Evolutionary conservation across 2,329 filamentous ascomycete species (phyloP), one percentile per base, ranked within the genome.

Genomic region (Aspergillus hiratsukae): DNA sequence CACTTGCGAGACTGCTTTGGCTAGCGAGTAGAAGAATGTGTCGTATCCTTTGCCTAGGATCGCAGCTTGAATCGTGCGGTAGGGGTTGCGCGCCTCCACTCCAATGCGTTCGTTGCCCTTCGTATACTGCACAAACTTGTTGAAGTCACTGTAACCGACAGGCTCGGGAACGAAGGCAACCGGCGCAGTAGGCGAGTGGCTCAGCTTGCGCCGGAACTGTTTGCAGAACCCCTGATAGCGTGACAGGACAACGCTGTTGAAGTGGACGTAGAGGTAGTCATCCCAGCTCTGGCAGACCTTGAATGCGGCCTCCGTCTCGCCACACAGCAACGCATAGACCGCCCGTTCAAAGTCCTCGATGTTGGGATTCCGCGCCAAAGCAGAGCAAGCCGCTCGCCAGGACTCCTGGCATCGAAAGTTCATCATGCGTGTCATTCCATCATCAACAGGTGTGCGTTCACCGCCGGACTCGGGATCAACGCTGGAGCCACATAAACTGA

Each of bases 241-340:
- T 2, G 86, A 84, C 53, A 92, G 83, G 9, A 97, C 75, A 4
- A 93, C 78, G n/a, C 89, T 87, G 68, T 95, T 97, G 78, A 94
- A 94, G 70, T 92, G 86, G 37, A 88, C 87, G 72, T 94, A 96
- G 19, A 97, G 80, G 65, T 87, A 85, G 67, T 97, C 93, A 63
- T 96, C 90, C 87, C 91, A 95, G 23, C 82, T 85, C 51, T 83
- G 81, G 69, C 90, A 91, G 41, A 93, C 85, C 61, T 84, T 84
- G 67, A 90, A 86, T 10, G 95, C 90, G 52, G 88, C 89, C 40
- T 83, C 77, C 51, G 91, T 82, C 68, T 97, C 91, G 51, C 94
- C 94, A 45, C 89, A 88, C n/a, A 99, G 80, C 11, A 97, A 76
- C 28, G 91, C 93, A 69, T 96, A 97, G 0, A 96, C 91, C 19